Percentiles rank a stretch among this genome's conserved stretches.
Conservation (phyloP, 768 basidiomycete species). For the Cubamyces sp. region DNA sequence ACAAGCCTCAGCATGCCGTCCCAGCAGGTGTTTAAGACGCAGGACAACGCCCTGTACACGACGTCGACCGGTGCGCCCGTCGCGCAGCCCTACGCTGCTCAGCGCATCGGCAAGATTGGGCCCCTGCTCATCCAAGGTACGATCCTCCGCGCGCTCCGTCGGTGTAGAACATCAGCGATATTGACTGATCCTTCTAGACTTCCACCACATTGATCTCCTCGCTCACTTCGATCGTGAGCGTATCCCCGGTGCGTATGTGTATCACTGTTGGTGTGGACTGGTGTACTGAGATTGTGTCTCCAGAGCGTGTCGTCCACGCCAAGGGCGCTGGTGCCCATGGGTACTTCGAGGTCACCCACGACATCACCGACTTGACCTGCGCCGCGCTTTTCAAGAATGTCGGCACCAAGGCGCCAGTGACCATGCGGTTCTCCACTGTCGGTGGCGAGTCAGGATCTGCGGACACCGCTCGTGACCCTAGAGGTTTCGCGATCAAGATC, state of each 20-base stretch:
- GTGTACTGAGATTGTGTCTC: background rate
- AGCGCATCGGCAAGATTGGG: conserved; percentile 73
- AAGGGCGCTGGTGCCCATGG: conserved; percentile 95
- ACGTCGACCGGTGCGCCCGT: conserved; percentile 85
- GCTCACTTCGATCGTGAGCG: conserved; percentile 95
- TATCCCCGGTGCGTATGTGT: conserved; percentile 58
- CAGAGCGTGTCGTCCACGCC: conserved; percentile 90
- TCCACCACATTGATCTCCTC: conserved; percentile 87
- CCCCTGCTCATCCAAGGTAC: conserved; percentile 89
- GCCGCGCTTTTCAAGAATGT: conserved; percentile 66
- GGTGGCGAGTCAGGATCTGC: conserved; percentile 87
- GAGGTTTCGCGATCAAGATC: conserved; percentile 87
- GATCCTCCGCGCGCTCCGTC: conserved; percentile 24
- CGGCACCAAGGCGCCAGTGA: conserved; percentile 71
- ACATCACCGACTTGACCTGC: conserved; percentile 80
- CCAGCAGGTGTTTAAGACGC: conserved; percentile 53
- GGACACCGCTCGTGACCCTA: conserved; percentile 91
- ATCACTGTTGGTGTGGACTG: background rate
- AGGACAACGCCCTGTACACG: conserved; percentile 74
- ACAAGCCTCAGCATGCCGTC: conserved; percentile 58
- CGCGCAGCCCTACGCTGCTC: conserved; percentile 74
- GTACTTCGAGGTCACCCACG: conserved; percentile 87
- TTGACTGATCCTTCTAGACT: conserved; percentile 55
- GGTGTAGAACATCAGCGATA: conserved; percentile 2
- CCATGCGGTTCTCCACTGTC: conserved; percentile 93